Conservation (phyloP, 176 grass and related monocot genomes). For the Tillandsia fasciculata region DNA sequence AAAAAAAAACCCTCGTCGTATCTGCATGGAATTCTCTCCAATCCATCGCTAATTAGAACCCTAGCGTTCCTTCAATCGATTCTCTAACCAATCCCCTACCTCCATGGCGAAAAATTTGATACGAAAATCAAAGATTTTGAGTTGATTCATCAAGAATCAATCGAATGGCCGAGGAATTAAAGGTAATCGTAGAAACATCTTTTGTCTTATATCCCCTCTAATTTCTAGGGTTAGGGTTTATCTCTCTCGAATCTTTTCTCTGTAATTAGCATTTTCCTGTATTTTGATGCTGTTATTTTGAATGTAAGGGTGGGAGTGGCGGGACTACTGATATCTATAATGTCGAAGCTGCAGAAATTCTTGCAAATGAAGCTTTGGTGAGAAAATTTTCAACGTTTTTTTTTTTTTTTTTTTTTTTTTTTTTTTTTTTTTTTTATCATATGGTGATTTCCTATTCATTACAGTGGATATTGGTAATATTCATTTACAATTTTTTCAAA, state of each 20-base stretch:
- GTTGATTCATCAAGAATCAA: neutral
- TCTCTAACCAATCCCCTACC: no score
- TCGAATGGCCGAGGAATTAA: neutral
- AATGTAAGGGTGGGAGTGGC: slow-evolving; percentile 8
- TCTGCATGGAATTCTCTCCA: no score
- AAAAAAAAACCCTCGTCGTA: no score
- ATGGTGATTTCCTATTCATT: no score
- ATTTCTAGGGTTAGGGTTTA: neutral
- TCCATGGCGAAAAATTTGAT: no score
- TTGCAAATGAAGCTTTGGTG: slow-evolving; percentile 67
- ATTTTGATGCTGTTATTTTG: neutral
- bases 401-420: neutral
- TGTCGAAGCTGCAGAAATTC: slow-evolving; percentile 66
- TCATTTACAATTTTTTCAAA: no score
- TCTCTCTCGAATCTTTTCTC: neutral
- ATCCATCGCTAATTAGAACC: no score
- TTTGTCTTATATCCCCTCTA: neutral
- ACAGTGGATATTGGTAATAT: no score
- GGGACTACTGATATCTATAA: slow-evolving; percentile 43
- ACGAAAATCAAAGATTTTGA: neutral
- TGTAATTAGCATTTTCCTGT: neutral
- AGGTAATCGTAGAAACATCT: neutral
- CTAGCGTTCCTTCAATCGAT: no score
- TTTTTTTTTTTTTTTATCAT: neutral
- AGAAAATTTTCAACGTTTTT: neutral